These are phyloP conservation scores for Picochlorum sp. DNA, from an alignment of 139 green algal species.

Conservation along the genomic window DNA sequence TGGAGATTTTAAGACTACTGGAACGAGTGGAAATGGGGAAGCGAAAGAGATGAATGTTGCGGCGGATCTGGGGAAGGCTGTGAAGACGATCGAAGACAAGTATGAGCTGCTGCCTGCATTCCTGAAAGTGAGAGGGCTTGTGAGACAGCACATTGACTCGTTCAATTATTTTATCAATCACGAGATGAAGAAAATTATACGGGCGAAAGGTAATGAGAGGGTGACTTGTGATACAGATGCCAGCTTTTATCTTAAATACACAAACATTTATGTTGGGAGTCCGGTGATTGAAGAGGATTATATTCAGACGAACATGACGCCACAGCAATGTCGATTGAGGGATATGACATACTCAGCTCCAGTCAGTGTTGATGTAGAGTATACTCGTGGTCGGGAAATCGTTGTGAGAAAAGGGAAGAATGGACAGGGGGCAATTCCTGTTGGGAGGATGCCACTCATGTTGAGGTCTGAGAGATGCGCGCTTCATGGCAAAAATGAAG, in stretches of 20 bases:
- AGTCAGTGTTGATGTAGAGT: conserved; percentile 97
- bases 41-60: too few species aligned
- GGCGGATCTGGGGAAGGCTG: too few species aligned
- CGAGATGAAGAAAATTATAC: conserved; percentile 96
- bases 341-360: conserved; percentile 95
- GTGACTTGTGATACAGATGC: conserved; percentile 91
- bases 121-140: conserved; percentile 77
- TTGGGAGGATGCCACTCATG: conserved; percentile 97
- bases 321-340: conserved; percentile 91
- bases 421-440: conserved; percentile 62
- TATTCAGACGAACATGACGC: conserved; percentile 73
- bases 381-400: conserved; percentile 86
- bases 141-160: conserved; percentile 90
- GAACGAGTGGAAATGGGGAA: too few species aligned
- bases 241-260: conserved; percentile 97
- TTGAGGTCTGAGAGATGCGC: conserved; percentile 80
- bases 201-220: conserved; percentile 85
- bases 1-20: neutral
- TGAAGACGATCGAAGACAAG: conserved; percentile 83
- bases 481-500: conserved; percentile 67
- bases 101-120: conserved; percentile 91
- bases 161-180: conserved; percentile 98
- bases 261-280: conserved; percentile 86
- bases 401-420: conserved; percentile 70
- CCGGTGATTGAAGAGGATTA: conserved; percentile 88